phyloP scores from a whole-genome alignment of 2,329 filamentous ascomycete species.

The Colletotrichum tanaceti region DNA sequence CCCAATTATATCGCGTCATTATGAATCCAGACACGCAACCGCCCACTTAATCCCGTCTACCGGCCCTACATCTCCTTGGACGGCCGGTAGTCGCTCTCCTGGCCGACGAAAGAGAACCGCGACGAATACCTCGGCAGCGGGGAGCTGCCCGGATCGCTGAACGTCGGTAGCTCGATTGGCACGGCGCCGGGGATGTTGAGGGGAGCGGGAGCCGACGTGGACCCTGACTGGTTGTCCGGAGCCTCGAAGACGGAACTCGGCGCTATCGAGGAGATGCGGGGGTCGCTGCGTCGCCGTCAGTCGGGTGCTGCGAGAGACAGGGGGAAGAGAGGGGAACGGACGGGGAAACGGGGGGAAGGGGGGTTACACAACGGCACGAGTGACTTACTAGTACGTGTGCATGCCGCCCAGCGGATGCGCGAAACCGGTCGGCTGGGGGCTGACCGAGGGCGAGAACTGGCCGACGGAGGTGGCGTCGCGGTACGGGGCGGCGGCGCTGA shows the following conservation, averaged over 20 bases:
- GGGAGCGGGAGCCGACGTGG: constrained; percentile 29
- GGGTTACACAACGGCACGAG: too few species aligned
- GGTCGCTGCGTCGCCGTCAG: constrained; percentile 1
- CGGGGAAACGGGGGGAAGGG: too few species aligned
- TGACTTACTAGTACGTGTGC: constrained; percentile 47
- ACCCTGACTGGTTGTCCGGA: constrained; percentile 27
- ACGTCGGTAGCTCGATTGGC: constrained; percentile 52
- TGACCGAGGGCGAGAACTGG: constrained; percentile 38
- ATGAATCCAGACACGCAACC: not conserved
- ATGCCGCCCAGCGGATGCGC: constrained; percentile 13
- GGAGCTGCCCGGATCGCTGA: constrained; percentile 47
- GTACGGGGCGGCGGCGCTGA: constrained; percentile 42
- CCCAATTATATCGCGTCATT: not conserved
- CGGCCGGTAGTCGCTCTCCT: constrained; percentile 3
- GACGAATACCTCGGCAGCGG: constrained; percentile 50
- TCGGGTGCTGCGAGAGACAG: not conserved
- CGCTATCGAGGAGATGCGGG: constrained; percentile 30
- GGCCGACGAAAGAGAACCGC: constrained; percentile 48
- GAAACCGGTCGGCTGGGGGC: constrained; percentile 27
- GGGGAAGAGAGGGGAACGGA: too few species aligned
- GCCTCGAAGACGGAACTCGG: constrained; percentile 33
- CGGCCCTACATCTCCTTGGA: not conserved
- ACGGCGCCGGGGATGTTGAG: constrained; percentile 11
- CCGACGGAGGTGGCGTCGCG: constrained; percentile 24
- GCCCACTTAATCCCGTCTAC: not conserved